phyloP scores from a whole-genome alignment of 441 rosid species.

The Flueggea neowawraea region DNA sequence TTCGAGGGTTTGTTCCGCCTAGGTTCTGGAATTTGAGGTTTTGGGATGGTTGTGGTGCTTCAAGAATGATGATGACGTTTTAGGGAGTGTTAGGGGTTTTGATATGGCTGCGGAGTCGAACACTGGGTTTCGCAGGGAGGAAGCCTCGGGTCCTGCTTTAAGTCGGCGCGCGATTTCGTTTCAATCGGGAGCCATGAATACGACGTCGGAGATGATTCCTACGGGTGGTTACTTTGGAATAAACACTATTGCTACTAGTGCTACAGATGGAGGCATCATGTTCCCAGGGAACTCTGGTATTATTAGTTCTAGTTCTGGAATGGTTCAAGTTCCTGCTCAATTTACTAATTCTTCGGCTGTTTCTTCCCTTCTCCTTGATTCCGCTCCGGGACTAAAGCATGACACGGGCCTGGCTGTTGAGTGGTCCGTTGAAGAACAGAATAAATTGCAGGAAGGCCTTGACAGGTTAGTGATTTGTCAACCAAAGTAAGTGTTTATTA shows the following conservation, averaged over 20 bases:
- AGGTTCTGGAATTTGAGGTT: too few relatives aligned
- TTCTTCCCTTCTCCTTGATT: constrained; percentile 34
- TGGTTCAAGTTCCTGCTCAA: constrained; percentile 30
- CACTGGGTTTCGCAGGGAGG: constrained; percentile 38
- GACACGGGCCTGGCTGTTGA: constrained; percentile 77
- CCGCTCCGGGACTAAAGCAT: constrained; percentile 32
- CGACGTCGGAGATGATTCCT: constrained; percentile 49
- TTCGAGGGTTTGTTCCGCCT: too few relatives aligned
- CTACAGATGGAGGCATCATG: constrained; percentile 8
- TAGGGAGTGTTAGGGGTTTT: background rate
- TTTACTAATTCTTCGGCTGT: constrained; percentile 10
- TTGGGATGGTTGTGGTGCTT: too few relatives aligned
- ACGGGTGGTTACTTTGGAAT: constrained; percentile 47
- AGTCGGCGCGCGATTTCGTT: constrained; percentile 49
- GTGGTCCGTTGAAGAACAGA: constrained; percentile 89
- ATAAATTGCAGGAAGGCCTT: constrained; percentile 71
- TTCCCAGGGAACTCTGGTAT: constrained; percentile 17
- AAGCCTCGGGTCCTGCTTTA: constrained; percentile 34
- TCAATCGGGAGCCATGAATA: constrained; percentile 37
- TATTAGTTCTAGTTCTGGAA: constrained; percentile 32
- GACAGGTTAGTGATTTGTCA: constrained; percentile 43
- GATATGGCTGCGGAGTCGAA: constrained; percentile 63
- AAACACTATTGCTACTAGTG: constrained; percentile 5
- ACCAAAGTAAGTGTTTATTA: too few relatives aligned
- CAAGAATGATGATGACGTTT: too few relatives aligned